Conservation (phyloP, 2,329 filamentous ascomycete genomes). For the Calcarisporium arbuscula region DNA sequence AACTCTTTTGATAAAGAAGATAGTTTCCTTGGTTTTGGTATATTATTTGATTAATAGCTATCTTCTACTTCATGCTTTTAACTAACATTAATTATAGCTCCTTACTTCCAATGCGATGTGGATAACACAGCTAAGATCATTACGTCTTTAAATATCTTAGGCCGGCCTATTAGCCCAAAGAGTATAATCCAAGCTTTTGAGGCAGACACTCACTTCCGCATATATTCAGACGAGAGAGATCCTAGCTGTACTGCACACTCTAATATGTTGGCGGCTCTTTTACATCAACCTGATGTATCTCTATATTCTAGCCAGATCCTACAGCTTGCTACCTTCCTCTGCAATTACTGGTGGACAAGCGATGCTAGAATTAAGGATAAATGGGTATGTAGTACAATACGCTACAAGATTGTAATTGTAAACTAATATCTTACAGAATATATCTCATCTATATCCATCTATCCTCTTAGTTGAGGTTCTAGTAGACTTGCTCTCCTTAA, state of each 20-base stretch:
- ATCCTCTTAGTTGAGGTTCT: constrained; percentile 9
- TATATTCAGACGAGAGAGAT: constrained; percentile 9
- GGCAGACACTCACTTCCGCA: constrained; percentile 8
- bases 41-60: no score
- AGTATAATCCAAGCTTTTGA: constrained; percentile 8
- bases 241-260: constrained; percentile 11
- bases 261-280: constrained; percentile 9
- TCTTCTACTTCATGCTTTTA: no score
- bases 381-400: constrained; percentile 14
- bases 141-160: constrained; percentile 3
- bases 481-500: neutral
- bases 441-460: constrained; percentile 10
- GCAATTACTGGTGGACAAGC: constrained; percentile 7
- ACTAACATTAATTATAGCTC: no score
- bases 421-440: constrained; percentile 2
- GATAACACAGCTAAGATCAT: constrained; percentile 13
- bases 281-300: constrained; percentile 2
- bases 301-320: constrained; percentile 8
- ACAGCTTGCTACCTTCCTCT: constrained; percentile 9
- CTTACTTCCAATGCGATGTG: constrained; percentile 7
- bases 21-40: constrained; percentile 11
- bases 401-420: neutral
- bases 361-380: constrained; percentile 12
- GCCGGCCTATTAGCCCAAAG: neutral
- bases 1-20: constrained; percentile 1